Evolutionary conservation across 1,284 basidiomycete species (phyloP).

Genomic region (Heimioporus retisporus): DNA sequence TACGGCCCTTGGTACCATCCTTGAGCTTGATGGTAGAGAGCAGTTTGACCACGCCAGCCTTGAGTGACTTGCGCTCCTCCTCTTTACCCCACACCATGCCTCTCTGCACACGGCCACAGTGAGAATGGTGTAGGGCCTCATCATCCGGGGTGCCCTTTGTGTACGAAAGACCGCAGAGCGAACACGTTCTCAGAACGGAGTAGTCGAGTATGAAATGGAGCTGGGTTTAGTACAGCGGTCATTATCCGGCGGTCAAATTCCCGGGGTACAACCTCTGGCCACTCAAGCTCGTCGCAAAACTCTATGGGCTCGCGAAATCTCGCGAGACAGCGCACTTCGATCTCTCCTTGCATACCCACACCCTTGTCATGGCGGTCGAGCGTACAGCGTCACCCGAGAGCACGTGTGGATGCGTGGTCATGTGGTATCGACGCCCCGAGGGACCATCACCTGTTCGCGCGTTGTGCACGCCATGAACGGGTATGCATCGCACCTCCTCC

Average conservation of each 20-base stretch:
- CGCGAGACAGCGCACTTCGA: constrained; percentile 42
- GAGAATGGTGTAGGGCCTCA: constrained; percentile 75
- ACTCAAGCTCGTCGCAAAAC: constrained; percentile 75
- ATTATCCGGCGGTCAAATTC: constrained; percentile 61
- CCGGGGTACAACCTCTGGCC: constrained; percentile 81
- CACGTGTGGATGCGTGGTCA: constrained; percentile 15
- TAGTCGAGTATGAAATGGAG: constrained; percentile 80
- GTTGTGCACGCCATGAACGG: constrained; percentile 87
- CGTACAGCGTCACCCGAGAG: not conserved
- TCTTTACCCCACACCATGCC: constrained; percentile 88
- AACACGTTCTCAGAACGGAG: constrained; percentile 70
- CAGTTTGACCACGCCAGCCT: constrained; percentile 64
- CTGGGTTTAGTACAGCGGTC: constrained; percentile 76
- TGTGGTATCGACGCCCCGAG: constrained; percentile 67
- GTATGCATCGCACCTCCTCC: constrained; percentile 74
- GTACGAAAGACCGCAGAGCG: constrained; percentile 77
- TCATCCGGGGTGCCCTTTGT: constrained; percentile 82
- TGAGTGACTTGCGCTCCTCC: constrained; percentile 70
- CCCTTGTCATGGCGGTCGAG: constrained; percentile 66
- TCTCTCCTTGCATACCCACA: constrained; percentile 73
- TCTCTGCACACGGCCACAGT: constrained; percentile 75
- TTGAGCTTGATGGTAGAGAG: constrained; percentile 63
- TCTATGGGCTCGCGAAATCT: constrained; percentile 59
- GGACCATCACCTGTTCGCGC: constrained; percentile 63
- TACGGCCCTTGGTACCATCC: constrained; percentile 69